These are phyloP conservation scores for Aphanocladium album DNA, from an alignment of 2,329 filamentous ascomycete species.

Conservation along the genomic window DNA sequence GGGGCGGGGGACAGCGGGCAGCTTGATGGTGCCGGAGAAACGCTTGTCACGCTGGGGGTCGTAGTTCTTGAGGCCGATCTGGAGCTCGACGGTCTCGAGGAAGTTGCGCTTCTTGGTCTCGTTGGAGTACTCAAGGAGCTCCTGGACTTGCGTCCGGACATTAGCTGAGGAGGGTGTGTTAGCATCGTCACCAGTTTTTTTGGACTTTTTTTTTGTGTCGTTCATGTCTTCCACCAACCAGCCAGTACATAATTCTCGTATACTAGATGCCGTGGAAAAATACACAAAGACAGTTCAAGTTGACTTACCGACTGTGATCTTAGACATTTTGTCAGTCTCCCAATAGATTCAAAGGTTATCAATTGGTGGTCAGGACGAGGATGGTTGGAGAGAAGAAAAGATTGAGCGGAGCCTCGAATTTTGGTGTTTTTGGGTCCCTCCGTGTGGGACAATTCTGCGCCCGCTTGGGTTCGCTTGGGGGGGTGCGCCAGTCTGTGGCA, in stretches of 20 bases:
- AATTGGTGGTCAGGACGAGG: constrained; percentile 60
- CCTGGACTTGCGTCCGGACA: constrained; percentile 90
- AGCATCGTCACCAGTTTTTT: constrained; percentile 28
- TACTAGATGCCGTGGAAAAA: background rate
- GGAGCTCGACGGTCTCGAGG: constrained; percentile 86
- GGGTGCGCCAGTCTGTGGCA: constrained; percentile 17
- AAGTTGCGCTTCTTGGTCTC: constrained; percentile 98
- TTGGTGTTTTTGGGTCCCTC: constrained; percentile 19
- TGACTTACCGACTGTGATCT: constrained; percentile 68
- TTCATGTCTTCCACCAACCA: background rate
- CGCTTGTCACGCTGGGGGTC: constrained; percentile 99
- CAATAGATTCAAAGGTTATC: constrained; percentile 62
- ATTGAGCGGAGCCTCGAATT: constrained; percentile 17
- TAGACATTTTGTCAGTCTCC: constrained; percentile 87
- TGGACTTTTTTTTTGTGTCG: background rate
- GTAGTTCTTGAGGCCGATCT: constrained; percentile 98
- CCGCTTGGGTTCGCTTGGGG: constrained; percentile 20
- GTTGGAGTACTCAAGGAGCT: constrained; percentile 91
- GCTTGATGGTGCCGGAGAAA: constrained; percentile 99
- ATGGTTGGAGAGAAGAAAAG: constrained; percentile 21
- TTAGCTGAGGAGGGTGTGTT: constrained; percentile 54
- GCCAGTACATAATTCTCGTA: background rate
- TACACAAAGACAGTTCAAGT: background rate
- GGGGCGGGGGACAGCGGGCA: constrained; percentile 85
- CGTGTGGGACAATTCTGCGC: constrained; percentile 21